A percentile compares a stretch with the other conserved stretches of the same genome.
Conservation (phyloP, 176 grass and related monocot species). For the Thalia dealbata region DNA sequence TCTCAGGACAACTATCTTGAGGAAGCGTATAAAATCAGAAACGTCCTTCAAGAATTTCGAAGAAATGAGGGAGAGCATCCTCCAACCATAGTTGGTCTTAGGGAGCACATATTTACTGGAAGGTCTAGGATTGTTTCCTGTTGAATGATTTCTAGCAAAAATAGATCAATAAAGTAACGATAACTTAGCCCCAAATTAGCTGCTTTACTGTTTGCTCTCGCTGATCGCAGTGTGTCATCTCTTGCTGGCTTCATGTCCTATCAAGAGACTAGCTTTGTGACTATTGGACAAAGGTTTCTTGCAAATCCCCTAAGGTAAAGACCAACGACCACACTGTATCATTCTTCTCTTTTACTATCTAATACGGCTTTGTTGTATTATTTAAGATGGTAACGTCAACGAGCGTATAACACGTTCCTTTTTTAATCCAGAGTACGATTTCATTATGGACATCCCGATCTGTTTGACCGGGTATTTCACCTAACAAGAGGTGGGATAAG, state of each 20-base stretch:
- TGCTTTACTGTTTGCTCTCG: constrained; percentile 18
- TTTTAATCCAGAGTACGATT: constrained; percentile 60
- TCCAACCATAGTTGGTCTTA: constrained; percentile 79
- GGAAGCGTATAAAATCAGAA: constrained; percentile 99
- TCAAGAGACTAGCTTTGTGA: constrained; percentile 99
- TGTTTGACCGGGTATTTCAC: constrained; percentile 90
- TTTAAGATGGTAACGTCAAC: background rate
- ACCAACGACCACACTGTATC: constrained; percentile 3
- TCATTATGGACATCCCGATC: constrained; percentile 96
- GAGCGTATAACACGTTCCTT: background rate
- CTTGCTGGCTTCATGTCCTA: constrained; percentile 98
- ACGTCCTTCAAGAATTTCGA: constrained; percentile 88
- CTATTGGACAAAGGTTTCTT: constrained; percentile 97
- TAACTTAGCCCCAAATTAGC: background rate
- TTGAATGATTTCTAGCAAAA: constrained; percentile 7
- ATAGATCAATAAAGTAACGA: background rate
- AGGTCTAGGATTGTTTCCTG: constrained; percentile 35
- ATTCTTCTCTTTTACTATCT: background rate
- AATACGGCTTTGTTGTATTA: background rate
- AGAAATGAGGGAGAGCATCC: constrained; percentile 45
- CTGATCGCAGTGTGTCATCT: constrained; percentile 73
- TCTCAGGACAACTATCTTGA: constrained; percentile 87
- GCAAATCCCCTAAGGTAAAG: constrained; percentile 77
- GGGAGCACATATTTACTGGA: constrained; percentile 96
- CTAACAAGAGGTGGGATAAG: constrained; percentile 86